Conservation (phyloP, 306 rosid species). For the Fragaria ananassa region DNA sequence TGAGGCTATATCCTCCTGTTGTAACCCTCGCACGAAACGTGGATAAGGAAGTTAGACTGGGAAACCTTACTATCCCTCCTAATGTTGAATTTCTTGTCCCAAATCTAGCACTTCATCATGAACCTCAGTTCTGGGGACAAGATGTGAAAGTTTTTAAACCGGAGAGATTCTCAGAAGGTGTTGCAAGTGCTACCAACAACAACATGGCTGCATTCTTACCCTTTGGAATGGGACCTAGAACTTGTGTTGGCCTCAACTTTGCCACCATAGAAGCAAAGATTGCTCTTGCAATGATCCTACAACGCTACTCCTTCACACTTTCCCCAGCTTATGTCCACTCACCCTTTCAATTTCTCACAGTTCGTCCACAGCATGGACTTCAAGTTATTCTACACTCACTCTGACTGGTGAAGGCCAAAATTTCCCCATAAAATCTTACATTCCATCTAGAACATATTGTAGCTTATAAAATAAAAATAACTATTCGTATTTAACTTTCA, state of each 20-base stretch:
- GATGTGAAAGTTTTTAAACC: constrained; percentile 24
- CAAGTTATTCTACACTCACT: constrained; percentile 19
- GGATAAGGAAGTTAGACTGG: constrained; percentile 9
- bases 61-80: constrained; percentile 20
- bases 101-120: constrained; percentile 16
- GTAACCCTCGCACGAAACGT: background rate
- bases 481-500: background rate
- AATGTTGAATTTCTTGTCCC: background rate
- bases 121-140: constrained; percentile 27
- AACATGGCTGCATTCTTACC: constrained; percentile 19
- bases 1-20: constrained; percentile 25
- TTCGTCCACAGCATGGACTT: constrained; percentile 23
- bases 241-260: constrained; percentile 27
- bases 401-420: background rate
- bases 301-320: constrained; percentile 25
- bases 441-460: background rate
- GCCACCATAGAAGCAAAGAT: constrained; percentile 18
- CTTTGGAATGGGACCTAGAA: constrained; percentile 25
- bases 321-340: constrained; percentile 24
- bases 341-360: constrained; percentile 2
- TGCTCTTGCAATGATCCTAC: constrained; percentile 27
- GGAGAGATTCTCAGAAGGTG: constrained; percentile 23
- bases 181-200: constrained; percentile 22
- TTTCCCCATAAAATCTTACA: background rate
- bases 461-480: background rate